Evolutionary conservation across 2,329 filamentous ascomycete genomes (phyloP).

Genomic region (Fusarium sp.): DNA sequence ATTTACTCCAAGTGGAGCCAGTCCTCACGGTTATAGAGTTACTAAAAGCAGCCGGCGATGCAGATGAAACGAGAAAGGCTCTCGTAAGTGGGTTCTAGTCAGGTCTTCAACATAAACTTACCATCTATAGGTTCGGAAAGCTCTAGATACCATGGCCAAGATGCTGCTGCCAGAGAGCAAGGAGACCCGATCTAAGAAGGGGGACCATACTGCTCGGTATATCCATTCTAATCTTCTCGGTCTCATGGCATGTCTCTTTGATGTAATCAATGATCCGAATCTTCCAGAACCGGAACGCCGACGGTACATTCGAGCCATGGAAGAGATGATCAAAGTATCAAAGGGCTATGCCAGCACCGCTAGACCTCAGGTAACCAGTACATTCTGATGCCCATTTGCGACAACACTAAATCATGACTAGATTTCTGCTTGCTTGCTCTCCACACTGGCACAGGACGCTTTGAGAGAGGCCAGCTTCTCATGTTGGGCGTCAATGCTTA

Average conservation of each 20-base stretch:
- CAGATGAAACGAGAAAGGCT: constrained; percentile 65
- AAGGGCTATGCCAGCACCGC: constrained; percentile 80
- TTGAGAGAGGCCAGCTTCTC: constrained; percentile 84
- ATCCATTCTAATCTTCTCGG: constrained; percentile 87
- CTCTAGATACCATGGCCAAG: constrained; percentile 60
- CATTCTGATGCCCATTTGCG: background rate
- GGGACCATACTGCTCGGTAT: constrained; percentile 76
- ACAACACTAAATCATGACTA: constrained; percentile 52
- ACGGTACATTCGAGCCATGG: constrained; percentile 83
- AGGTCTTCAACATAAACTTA: constrained; percentile 44
- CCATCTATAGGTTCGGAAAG: constrained; percentile 58
- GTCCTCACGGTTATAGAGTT: constrained; percentile 83
- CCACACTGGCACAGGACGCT: constrained; percentile 79
- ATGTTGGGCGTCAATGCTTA: constrained; percentile 86
- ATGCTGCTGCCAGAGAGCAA: constrained; percentile 57
- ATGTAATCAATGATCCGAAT: constrained; percentile 78
- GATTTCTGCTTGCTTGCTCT: constrained; percentile 93
- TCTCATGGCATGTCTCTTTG: constrained; percentile 85
- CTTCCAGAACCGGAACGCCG: constrained; percentile 76
- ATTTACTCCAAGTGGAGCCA: constrained; percentile 80
- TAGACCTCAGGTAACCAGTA: constrained; percentile 79
- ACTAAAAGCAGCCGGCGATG: constrained; percentile 82
- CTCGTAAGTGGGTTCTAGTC: constrained; percentile 63
- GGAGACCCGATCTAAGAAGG: constrained; percentile 61
- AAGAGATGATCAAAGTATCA: constrained; percentile 86